Conservation (phyloP, 2,329 filamentous ascomycete genomes). For the Fusarium marasasianum region DNA sequence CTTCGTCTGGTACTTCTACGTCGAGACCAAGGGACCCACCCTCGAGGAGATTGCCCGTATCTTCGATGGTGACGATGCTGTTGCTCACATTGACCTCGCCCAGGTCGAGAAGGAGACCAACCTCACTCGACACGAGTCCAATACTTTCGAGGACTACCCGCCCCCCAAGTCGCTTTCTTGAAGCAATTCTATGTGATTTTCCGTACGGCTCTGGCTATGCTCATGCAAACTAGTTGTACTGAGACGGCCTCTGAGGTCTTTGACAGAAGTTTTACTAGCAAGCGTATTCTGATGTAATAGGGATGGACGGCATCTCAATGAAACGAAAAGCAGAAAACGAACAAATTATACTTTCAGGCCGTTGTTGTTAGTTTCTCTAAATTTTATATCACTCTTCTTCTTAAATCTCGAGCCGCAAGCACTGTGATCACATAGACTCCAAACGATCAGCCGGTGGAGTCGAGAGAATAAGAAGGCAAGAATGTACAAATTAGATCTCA, state of each 20-base stretch:
- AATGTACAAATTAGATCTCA: neutral
- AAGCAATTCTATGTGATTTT: neutral
- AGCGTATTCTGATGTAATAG: conserved; percentile 23
- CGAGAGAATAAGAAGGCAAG: neutral
- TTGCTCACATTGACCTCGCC: conserved; percentile 63
- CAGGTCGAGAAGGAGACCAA: conserved; percentile 64
- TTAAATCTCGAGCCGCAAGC: neutral
- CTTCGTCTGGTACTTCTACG: conserved; percentile 73
- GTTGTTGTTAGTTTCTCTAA: neutral
- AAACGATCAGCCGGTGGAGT: neutral
- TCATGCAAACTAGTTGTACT: neutral
- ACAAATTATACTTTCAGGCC: neutral
- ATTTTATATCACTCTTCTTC: conserved; percentile 1
- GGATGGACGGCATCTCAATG: conserved; percentile 2
- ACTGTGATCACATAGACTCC: neutral
- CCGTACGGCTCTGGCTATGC: neutral
- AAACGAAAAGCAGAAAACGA: neutral
- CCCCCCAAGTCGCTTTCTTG: conserved; percentile 30
- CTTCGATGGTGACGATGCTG: conserved; percentile 72
- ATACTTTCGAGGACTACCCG: conserved; percentile 11
- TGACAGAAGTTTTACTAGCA: conserved; percentile 3
- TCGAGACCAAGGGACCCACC: conserved; percentile 76
- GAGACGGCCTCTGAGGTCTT: neutral
- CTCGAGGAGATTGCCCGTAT: conserved; percentile 71
- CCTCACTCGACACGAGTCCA: conserved; percentile 40